A percentile compares a stretch with the other conserved stretches of the same genome.
Conservation (phyloP, 1,284 basidiomycete genomes). For the Schizopora paradoxa region DNA sequence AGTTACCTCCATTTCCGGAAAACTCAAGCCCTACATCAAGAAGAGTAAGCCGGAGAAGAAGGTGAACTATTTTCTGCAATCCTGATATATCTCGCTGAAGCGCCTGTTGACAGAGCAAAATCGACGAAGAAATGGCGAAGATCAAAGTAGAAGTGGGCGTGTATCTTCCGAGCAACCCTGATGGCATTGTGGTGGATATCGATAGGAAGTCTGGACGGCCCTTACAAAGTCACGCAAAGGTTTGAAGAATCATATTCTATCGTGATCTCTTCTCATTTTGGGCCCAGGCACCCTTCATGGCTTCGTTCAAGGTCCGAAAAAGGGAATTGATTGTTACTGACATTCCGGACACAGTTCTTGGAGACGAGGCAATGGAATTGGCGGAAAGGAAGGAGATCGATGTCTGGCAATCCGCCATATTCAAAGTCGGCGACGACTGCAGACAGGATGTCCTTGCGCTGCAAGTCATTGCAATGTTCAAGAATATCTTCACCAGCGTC, state of each 20-base stretch:
- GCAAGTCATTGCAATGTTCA: constrained; percentile 99
- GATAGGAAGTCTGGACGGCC: constrained; percentile 96
- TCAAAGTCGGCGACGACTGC: constrained; percentile 99
- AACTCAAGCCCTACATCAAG: constrained; percentile 96
- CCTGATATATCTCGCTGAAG: constrained; percentile 3
- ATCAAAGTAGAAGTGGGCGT: constrained; percentile 91
- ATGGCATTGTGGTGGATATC: constrained; percentile 93
- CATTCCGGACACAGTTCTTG: constrained; percentile 66
- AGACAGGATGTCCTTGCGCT: constrained; percentile 96
- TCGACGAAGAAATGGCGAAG: constrained; percentile 99
- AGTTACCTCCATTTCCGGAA: constrained; percentile 97
- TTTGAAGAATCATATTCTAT: constrained; percentile 27
- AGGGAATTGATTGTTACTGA: constrained; percentile 58
- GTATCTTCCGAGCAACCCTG: constrained; percentile 96
- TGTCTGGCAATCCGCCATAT: constrained; percentile 97
- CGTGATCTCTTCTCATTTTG: background rate
- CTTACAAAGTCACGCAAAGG: constrained; percentile 96
- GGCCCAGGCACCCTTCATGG: constrained; percentile 97
- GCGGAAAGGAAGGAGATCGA: constrained; percentile 72
- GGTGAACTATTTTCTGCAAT: constrained; percentile 34
- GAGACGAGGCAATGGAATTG: constrained; percentile 50
- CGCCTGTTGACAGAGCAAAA: constrained; percentile 70
- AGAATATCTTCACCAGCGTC: constrained; percentile 89
- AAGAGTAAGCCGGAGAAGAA: constrained; percentile 97
- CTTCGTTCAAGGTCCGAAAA: constrained; percentile 97